Base-by-base conservation (phyloP, 2,329 filamentous ascomycete species). In the Cryoendolithus antarcticus region DNA sequence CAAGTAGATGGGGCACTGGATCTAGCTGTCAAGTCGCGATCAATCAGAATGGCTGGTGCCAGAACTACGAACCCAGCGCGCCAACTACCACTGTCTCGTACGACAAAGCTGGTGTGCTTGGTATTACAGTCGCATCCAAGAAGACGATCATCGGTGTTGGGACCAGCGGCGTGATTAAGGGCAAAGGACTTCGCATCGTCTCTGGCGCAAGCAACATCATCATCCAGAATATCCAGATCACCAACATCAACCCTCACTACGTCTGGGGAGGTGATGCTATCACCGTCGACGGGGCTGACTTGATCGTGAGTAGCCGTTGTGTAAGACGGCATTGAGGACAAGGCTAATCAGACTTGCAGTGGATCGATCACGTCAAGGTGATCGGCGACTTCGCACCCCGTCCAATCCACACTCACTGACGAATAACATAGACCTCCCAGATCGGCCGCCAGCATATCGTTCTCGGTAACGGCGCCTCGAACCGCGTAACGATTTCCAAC, bases 391-490 rank as follows among this genome's bases (percentile, higher is more conserved):
- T n/a, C n/a, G n/a, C n/a, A n/a, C n/a, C n/a, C n/a, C n/a, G n/a
- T n/a, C n/a, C n/a, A 29, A 38, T 12, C 10, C 19, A 11, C 12
- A 12, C 13, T 32, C 11, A 21, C 6, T 24, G 27, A 4, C 9
- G 24, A 10, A 8, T 30, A 3, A 8, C 4, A n/a, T 27, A 70
- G 57, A 70, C 70, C 32, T 71, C 71, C 39, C 64, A 70, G 35
- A 69, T 75, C 45, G 70, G 69, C 37, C 70, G 72, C 31, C 73
- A 77, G 57, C 70, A 74, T 61, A 68, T 75, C 33, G 72, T 76
- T 36, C 65, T 73, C 40, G 72, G 73, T 41, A 68, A 64, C 51
- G 49, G 52, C 2, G 65, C 70, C 35, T 66, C 63, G 48, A 65
- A 65, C 56, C 69, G 71, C 28, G 68, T 77, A 11, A 74, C 72